Evolutionary conservation across 2,329 filamentous ascomycete genomes (phyloP).

Genomic region (Curvularia verruculosa): DNA sequence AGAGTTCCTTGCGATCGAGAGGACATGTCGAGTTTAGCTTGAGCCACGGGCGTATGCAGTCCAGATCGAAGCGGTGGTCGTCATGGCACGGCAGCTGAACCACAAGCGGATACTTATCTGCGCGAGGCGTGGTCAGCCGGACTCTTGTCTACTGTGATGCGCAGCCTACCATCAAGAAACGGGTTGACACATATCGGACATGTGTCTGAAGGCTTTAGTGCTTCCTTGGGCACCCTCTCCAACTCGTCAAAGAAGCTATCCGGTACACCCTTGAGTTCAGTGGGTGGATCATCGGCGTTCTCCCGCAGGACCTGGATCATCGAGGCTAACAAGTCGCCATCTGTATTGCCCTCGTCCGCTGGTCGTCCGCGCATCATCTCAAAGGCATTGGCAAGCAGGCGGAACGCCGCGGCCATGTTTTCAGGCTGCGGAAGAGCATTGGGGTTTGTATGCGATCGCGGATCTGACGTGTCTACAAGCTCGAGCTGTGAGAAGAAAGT

Average conservation of each 20-base stretch:
- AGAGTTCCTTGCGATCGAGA: constrained; percentile 64
- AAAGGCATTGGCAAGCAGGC: constrained; percentile 66
- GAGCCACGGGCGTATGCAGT: constrained; percentile 69
- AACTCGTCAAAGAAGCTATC: constrained; percentile 67
- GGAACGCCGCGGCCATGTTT: constrained; percentile 65
- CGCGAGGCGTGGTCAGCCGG: constrained; percentile 28
- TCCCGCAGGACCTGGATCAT: constrained; percentile 63
- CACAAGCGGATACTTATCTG: constrained; percentile 66
- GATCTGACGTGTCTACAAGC: constrained; percentile 61
- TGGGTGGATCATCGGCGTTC: constrained; percentile 64
- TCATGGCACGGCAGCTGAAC: constrained; percentile 67
- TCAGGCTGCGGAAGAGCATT: constrained; percentile 65
- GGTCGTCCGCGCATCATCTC: constrained; percentile 60
- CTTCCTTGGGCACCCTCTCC: constrained; percentile 63
- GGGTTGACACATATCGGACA: constrained; percentile 67
- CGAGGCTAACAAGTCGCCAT: constrained; percentile 55
- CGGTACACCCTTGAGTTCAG: constrained; percentile 65
- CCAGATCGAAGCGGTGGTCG: constrained; percentile 67
- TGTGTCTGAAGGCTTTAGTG: constrained; percentile 58
- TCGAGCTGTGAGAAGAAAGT: constrained; percentile 70
- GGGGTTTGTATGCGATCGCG: constrained; percentile 58
- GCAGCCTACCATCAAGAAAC: constrained; percentile 61
- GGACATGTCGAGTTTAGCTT: constrained; percentile 69
- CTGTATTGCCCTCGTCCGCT: constrained; percentile 35
- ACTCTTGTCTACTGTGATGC: background rate